Evolutionary conservation across 176 grass and related monocot species (phyloP).

Genomic region (Phoenix roebelenii): DNA sequence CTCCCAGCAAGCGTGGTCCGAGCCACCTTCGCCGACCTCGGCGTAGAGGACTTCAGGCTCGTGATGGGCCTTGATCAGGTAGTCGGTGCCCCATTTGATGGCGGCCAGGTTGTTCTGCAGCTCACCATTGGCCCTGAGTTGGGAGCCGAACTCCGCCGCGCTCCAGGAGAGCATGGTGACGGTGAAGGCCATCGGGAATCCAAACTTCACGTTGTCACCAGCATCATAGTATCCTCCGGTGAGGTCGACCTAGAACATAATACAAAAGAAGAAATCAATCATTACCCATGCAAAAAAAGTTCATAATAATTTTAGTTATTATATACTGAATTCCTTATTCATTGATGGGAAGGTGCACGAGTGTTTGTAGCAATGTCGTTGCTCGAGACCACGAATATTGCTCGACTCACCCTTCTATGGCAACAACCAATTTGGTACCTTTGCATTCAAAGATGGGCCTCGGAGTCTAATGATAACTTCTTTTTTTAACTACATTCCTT

Average conservation of each 20-base stretch:
- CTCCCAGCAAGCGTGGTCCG: slow-evolving; percentile 82
- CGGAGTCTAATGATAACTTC: too few species aligned
- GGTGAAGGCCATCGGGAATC: slow-evolving; percentile 54
- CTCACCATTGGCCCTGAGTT: slow-evolving; percentile 32
- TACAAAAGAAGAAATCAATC: background rate
- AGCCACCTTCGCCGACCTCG: slow-evolving; percentile 66
- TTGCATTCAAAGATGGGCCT: too few species aligned
- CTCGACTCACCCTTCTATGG: too few species aligned
- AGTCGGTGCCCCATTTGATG: slow-evolving; percentile 67
- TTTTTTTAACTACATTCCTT: too few species aligned
- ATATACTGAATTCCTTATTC: background rate
- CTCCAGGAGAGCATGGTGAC: slow-evolving; percentile 52
- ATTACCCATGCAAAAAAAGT: background rate
- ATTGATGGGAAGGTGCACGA: too few species aligned
- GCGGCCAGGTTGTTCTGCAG: slow-evolving; percentile 38
- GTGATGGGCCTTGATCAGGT: slow-evolving; percentile 52
- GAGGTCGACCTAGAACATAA: slow-evolving; percentile 33
- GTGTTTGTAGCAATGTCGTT: too few species aligned
- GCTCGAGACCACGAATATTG: too few species aligned
- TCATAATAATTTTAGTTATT: background rate
- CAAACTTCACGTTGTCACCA: slow-evolving; percentile 75
- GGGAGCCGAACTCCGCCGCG: slow-evolving; percentile 20
- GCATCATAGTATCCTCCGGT: slow-evolving; percentile 70
- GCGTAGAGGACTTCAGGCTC: slow-evolving; percentile 40
- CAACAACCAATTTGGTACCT: too few species aligned